Evolutionary conservation across 2,329 filamentous ascomycete species (phyloP), one percentile per base, ranked within the genome.

Genomic region (Trichophaea hybrida): DNA sequence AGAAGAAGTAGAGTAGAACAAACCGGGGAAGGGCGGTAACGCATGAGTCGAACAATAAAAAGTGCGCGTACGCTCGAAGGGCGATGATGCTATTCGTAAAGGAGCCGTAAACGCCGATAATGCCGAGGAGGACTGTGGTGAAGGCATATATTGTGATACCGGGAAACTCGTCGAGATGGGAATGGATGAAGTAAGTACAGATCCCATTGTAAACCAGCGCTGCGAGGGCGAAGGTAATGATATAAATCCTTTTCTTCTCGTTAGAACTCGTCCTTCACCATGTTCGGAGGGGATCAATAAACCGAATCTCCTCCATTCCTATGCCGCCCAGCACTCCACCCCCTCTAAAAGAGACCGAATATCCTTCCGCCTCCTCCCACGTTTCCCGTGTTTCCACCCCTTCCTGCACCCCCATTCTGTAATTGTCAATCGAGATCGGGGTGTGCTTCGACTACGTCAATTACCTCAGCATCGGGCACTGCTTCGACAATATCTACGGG

Each of bases 361-460:
- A 53, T 34, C 50, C 33, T 53, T 32, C 61, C 57, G 33, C 56
- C 48, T 32, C 46, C 60, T 17, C 58, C 59, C 17, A 55, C 40
- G 24, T 24, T 24, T 24, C 24, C 24, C 1, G 24, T 24, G 24
- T 24, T 53, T 32, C 61, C 57, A 31, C 56, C 48, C 31, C 46
- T 59, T 17, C 58, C 59, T 24, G 57, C 40, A 35, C 55, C 52
- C 50, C 31, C 52, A 59, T 62, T 34, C 43, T 24, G 24, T 24
- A 24, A 24, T 24, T 24, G 24, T 24, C 24, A 24, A 24, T 50
- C 58, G 43, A 34, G 37, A 44, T 51, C 35, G 37, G 33, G 54
- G 31, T 44, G 35, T 38, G 59, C 61, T 10, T 65, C 63, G 49
- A 64, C 50, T 49, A 64, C 56, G 3, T 65, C 61, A 33, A 64